Percentiles rank a stretch among this genome's conserved stretches.
Evolutionary conservation across 495 filamentous ascomycete genomes (phyloP).

Genomic region (Aspergillus affinis): DNA sequence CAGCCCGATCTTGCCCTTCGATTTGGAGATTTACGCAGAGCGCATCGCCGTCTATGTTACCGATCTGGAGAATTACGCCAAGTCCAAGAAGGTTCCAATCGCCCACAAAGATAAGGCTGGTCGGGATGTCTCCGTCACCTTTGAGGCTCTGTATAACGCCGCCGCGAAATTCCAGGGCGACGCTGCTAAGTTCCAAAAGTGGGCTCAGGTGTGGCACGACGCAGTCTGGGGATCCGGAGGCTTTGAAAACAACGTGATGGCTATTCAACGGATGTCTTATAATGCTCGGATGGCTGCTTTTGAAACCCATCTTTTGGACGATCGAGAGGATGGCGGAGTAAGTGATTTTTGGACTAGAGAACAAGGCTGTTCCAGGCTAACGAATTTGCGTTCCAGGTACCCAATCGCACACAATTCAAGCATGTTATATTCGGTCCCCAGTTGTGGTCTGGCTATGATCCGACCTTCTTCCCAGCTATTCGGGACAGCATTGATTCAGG

Average conservation of each 20-base stretch:
- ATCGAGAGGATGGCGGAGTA: slow-evolving; percentile 68
- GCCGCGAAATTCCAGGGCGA: slow-evolving; percentile 56
- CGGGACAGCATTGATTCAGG: slow-evolving; percentile 73
- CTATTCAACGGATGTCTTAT: slow-evolving; percentile 61
- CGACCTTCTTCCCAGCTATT: slow-evolving; percentile 79
- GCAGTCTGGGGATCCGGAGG: slow-evolving; percentile 63
- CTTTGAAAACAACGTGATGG: slow-evolving; percentile 66
- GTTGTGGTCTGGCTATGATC: slow-evolving; percentile 72
- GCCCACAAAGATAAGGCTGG: slow-evolving; percentile 23
- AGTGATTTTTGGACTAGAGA: slow-evolving; percentile 20
- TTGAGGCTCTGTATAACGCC: slow-evolving; percentile 61
- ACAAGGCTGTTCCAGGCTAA: slow-evolving; percentile 10
- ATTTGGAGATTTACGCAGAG: slow-evolving; percentile 73
- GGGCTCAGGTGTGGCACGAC: slow-evolving; percentile 71
- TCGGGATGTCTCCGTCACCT: slow-evolving; percentile 41
- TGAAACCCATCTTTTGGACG: slow-evolving; percentile 79
- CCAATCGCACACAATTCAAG: slow-evolving; percentile 89
- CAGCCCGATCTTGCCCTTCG: slow-evolving; percentile 76
- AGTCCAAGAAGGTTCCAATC: slow-evolving; percentile 49
- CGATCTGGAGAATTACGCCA: slow-evolving; percentile 66
- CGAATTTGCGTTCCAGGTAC: slow-evolving; percentile 54
- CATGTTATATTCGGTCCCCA: slow-evolving; percentile 87
- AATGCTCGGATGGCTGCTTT: slow-evolving; percentile 75
- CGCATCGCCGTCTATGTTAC: slow-evolving; percentile 59
- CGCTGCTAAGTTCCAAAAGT: slow-evolving; percentile 66